A percentile compares a stretch with the other conserved stretches of the same genome.
These are phyloP conservation scores for Durusdinium trenchii DNA, from an alignment of 73 alveolate species.

Conservation along the genomic window DNA sequence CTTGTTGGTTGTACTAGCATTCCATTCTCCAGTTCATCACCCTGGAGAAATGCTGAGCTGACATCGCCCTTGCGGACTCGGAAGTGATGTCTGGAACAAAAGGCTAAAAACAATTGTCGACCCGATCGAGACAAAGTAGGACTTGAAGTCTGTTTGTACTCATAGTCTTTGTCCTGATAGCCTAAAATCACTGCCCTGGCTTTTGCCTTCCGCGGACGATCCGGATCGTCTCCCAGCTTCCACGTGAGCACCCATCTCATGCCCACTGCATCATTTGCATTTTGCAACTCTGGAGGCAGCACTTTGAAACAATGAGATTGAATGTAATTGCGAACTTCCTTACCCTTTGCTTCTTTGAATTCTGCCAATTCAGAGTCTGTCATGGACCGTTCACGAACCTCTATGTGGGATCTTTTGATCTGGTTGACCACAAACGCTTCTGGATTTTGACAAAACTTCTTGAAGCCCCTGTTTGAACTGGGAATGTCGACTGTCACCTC, in stretches of 20 bases:
- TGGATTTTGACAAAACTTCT: neutral
- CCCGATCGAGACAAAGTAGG: neutral
- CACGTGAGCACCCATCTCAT: conserved; percentile 16
- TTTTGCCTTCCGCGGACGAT: neutral
- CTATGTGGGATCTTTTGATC: neutral
- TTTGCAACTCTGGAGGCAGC: neutral
- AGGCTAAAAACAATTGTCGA: neutral
- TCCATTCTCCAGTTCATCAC: neutral
- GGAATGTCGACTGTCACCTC: neutral
- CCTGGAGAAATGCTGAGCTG: neutral
- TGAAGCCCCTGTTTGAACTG: neutral
- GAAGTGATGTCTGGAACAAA: neutral
- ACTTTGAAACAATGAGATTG: neutral
- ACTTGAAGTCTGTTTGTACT: neutral
- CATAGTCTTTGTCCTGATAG: neutral
- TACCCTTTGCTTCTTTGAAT: conserved; percentile 9
- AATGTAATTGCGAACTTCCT: neutral
- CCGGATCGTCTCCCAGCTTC: neutral
- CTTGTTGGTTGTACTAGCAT: neutral
- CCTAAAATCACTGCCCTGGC: conserved; percentile 26
- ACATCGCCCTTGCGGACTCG: neutral
- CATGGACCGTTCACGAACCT: neutral
- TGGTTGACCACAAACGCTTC: neutral
- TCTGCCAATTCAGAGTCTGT: neutral
- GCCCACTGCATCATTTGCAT: neutral